Conservation (phyloP, 352 stramenopile genomes). For the Globisporangium barbulae region DNA sequence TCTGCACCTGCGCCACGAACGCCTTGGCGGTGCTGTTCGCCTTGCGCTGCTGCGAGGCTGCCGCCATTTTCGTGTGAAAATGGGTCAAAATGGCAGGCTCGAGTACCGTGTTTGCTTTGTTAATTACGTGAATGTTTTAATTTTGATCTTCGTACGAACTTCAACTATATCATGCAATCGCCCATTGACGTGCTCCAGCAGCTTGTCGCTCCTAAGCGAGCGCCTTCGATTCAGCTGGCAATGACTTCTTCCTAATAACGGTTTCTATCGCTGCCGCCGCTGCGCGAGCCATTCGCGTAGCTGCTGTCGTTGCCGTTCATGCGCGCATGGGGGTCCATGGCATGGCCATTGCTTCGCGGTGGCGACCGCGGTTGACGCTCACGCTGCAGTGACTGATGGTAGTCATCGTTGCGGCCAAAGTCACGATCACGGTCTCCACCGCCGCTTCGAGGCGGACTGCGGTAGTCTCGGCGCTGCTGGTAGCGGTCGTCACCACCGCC, state of each 20-base stretch:
- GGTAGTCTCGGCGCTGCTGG: slow-evolving; percentile 3
- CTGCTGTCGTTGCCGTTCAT: slow-evolving; percentile 9
- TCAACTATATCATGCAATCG: not conserved
- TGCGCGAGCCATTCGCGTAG: slow-evolving; percentile 4
- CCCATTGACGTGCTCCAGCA: not conserved
- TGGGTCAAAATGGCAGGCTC: not conserved
- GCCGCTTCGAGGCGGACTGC: slow-evolving; percentile 11
- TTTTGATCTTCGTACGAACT: not conserved
- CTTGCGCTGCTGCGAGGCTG: slow-evolving; percentile 8
- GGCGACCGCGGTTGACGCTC: not conserved
- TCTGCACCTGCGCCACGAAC: slow-evolving; percentile 56
- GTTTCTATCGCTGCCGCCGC: slow-evolving; percentile 1
- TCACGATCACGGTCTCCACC: slow-evolving; percentile 3
- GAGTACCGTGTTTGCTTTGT: not conserved
- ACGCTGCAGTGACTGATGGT: not conserved
- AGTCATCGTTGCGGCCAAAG: not conserved
- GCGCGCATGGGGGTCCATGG: slow-evolving; percentile 4
- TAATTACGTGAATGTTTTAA: slow-evolving; percentile 2
- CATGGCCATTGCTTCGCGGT: not conserved
- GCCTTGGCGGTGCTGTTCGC: slow-evolving; percentile 44
- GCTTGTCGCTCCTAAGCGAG: not conserved
- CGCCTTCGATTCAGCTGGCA: no score
- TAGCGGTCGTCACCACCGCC: not conserved
- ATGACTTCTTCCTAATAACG: not conserved
- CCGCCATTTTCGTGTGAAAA: not conserved